Conservation (phyloP, 345 rosid species). For the Eutrema heterophyllum region DNA sequence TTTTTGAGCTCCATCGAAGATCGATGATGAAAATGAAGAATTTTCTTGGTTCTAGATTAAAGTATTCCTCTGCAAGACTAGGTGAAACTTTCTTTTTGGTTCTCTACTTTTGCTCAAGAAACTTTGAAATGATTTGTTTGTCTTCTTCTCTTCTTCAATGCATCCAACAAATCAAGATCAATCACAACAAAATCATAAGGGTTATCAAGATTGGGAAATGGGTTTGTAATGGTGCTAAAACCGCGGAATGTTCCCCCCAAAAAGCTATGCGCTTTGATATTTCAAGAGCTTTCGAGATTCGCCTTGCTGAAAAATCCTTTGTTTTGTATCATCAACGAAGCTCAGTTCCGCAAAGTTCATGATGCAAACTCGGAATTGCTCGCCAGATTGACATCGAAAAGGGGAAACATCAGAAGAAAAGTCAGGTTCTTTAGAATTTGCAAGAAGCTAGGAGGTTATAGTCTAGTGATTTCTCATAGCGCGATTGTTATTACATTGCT, state of each 20-base stretch:
- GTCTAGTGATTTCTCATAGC: constrained; percentile 41
- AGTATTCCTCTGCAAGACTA: constrained; percentile 29
- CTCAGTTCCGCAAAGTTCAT: constrained; percentile 33
- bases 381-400: constrained; percentile 38
- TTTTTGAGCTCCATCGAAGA: constrained; percentile 17
- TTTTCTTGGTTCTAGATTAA: constrained; percentile 23
- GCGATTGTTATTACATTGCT: constrained; percentile 40
- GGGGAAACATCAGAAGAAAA: constrained; percentile 46
- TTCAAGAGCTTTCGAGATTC: constrained; percentile 51
- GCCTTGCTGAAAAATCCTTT: constrained; percentile 53
- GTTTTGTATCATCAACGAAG: constrained; percentile 32
- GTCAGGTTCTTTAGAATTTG: constrained; percentile 32
- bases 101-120: not conserved
- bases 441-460: constrained; percentile 43
- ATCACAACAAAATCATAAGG: constrained; percentile 47
- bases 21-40: constrained; percentile 26
- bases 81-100: constrained; percentile 25
- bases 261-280: constrained; percentile 17
- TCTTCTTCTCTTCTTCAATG: constrained; percentile 43
- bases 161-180: constrained; percentile 47
- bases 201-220: constrained; percentile 41
- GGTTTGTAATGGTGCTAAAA: constrained; percentile 25
- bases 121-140: not conserved
- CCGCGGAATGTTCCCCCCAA: constrained; percentile 1
- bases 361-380: constrained; percentile 45